phyloP scores from a whole-genome alignment of 2,329 filamentous ascomycete species.

The Gremmenia infestans region DNA sequence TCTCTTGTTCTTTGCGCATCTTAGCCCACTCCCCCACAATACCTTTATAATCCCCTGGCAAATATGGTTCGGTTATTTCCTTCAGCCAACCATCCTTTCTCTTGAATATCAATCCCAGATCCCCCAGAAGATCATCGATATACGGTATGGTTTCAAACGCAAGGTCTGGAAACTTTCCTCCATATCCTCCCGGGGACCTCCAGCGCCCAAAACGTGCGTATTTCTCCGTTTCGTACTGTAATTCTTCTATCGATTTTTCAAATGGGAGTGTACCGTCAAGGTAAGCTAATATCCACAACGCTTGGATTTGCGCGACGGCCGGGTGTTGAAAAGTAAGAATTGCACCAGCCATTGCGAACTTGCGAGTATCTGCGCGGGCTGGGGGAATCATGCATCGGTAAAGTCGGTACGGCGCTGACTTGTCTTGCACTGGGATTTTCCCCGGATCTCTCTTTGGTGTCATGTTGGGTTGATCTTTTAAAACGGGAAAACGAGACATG shows the following conservation, averaged over 20 bases:
- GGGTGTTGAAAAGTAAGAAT: conserved; percentile 40
- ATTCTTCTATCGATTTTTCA: conserved; percentile 30
- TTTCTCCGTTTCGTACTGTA: conserved; percentile 54
- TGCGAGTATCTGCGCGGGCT: conserved; percentile 33
- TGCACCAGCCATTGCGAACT: conserved; percentile 43
- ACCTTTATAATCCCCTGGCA: conserved; percentile 40
- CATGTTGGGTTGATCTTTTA: conserved; percentile 46
- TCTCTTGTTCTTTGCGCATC: not conserved
- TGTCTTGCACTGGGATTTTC: not conserved
- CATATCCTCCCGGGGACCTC: conserved; percentile 63
- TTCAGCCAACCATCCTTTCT: conserved; percentile 45
- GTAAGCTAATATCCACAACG: conserved; percentile 62
- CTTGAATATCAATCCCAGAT: conserved; percentile 55
- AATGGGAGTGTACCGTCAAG: conserved; percentile 46
- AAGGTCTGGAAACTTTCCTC: conserved; percentile 59
- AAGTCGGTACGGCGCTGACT: conserved; percentile 34
- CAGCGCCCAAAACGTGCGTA: conserved; percentile 65
- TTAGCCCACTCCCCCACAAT: conserved; percentile 39
- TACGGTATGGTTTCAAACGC: conserved; percentile 75
- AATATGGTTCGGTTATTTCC: conserved; percentile 42
- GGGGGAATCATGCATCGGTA: conserved; percentile 45
- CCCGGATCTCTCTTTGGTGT: conserved; percentile 18
- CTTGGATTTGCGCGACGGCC: conserved; percentile 43
- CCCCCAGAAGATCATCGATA: conserved; percentile 60
- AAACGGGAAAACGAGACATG: conserved; percentile 45